Percentiles rank a stretch among this genome's conserved stretches.
Evolutionary conservation across 2,329 filamentous ascomycete species (phyloP).

Genomic region (Ascochyta pisi): DNA sequence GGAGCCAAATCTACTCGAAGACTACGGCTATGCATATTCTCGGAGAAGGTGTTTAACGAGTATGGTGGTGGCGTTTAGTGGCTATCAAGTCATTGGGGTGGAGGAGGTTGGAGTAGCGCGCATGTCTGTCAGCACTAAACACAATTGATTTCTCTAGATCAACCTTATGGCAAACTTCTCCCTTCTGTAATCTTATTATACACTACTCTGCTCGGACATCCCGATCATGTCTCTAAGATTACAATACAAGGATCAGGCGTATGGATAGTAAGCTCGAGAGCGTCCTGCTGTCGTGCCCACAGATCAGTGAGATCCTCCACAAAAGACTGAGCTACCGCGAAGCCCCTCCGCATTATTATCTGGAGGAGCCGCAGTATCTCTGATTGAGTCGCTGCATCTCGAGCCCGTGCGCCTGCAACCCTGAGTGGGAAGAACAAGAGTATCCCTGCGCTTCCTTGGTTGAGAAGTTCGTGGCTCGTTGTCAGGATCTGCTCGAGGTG

Average conservation of each 20-base stretch:
- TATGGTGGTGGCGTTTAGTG: too few relatives aligned
- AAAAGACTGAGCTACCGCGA: slow-evolving; percentile 28
- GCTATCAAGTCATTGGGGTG: too few relatives aligned
- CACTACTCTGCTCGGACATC: too few relatives aligned
- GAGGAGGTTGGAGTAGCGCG: too few relatives aligned
- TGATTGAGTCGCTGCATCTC: slow-evolving; percentile 8
- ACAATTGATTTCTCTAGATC: too few relatives aligned
- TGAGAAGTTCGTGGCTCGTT: slow-evolving; percentile 23
- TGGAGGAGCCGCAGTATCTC: slow-evolving; percentile 22
- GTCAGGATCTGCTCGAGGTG: slow-evolving; percentile 31
- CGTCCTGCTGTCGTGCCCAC: slow-evolving; percentile 13
- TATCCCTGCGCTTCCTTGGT: slow-evolving; percentile 26
- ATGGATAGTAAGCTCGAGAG: background rate
- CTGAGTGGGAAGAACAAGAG: slow-evolving; percentile 37
- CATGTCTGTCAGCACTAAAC: too few relatives aligned
- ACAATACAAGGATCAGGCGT: background rate
- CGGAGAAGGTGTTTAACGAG: too few relatives aligned
- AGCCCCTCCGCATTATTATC: slow-evolving; percentile 21
- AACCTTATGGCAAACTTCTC: too few relatives aligned
- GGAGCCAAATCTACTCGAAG: too few relatives aligned
- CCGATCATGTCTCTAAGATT: background rate
- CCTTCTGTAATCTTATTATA: too few relatives aligned
- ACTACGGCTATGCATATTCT: too few relatives aligned
- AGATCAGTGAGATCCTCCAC: slow-evolving; percentile 21
- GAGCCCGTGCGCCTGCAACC: slow-evolving; percentile 35